A percentile compares a stretch with the other conserved stretches of the same genome.
Conservation (phyloP, 331 rosid species). For the Arachis monticola region DNA sequence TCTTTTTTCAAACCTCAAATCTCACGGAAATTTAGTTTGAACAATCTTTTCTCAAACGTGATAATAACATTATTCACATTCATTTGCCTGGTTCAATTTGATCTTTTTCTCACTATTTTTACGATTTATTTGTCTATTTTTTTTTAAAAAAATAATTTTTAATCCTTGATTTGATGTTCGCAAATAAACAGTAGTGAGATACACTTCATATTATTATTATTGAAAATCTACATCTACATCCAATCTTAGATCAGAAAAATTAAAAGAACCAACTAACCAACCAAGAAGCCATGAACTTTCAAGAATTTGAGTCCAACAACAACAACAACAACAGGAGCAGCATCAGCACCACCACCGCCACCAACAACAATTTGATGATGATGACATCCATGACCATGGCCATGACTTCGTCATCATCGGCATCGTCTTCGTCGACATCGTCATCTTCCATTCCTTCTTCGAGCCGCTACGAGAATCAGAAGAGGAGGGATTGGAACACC, state of each 20-base stretch:
- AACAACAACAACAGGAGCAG: slow-evolving; percentile 24
- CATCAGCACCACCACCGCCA: slow-evolving; percentile 27
- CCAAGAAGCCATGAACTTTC: slow-evolving; percentile 52
- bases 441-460: slow-evolving; percentile 41
- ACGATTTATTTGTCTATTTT: not conserved
- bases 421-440: slow-evolving; percentile 29
- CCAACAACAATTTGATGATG: not conserved
- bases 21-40: not conserved
- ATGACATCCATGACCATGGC: not conserved
- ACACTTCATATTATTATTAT: not conserved
- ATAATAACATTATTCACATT: not conserved
- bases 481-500: slow-evolving; percentile 84
- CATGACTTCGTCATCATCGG: not conserved
- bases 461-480: slow-evolving; percentile 82
- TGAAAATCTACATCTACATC: slow-evolving; percentile 37
- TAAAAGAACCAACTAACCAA: not conserved
- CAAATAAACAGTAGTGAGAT: not conserved
- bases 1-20: slow-evolving; percentile 25
- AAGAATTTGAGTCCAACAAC: slow-evolving; percentile 52
- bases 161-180: too few relatives aligned
- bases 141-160: not conserved
- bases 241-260: slow-evolving; percentile 12
- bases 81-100: not conserved
- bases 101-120: not conserved
- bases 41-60: not conserved